Conservation (phyloP, 1,284 basidiomycete genomes). For the Hypsizygus ulmarius region DNA sequence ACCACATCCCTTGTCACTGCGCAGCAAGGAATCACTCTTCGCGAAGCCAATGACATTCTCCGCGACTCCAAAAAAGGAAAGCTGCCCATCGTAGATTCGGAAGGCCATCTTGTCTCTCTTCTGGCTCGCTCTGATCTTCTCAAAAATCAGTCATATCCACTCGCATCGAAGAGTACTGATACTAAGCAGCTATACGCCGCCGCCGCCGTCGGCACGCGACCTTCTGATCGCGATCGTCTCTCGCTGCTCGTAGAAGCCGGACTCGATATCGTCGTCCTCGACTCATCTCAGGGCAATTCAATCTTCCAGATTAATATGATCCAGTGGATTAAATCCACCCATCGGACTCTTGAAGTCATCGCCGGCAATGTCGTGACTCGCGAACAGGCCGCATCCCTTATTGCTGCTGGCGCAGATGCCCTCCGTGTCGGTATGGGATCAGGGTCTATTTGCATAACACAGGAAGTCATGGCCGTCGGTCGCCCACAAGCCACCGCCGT, state of each 20-base stretch:
- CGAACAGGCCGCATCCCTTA: slow-evolving; percentile 94
- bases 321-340: slow-evolving; percentile 87
- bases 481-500: slow-evolving; percentile 98
- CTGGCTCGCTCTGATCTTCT: slow-evolving; percentile 95
- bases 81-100: slow-evolving; percentile 82
- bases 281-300: slow-evolving; percentile 98
- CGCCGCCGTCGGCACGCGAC: slow-evolving; percentile 95
- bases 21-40: slow-evolving; percentile 81
- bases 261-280: slow-evolving; percentile 92
- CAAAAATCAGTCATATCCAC: slow-evolving; percentile 97
- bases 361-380: slow-evolving; percentile 98
- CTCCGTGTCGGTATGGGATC: slow-evolving; percentile 97
- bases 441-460: slow-evolving; percentile 98
- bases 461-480: slow-evolving; percentile 99
- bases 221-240: slow-evolving; percentile 85
- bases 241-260: slow-evolving; percentile 89
- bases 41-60: slow-evolving; percentile 92
- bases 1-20: slow-evolving; percentile 84
- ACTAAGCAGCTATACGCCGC: slow-evolving; percentile 97
- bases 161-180: slow-evolving; percentile 89
- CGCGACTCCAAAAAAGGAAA: slow-evolving; percentile 98
- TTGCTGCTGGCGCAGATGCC: slow-evolving; percentile 92
- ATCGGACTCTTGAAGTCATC: slow-evolving; percentile 86
- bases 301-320: slow-evolving; percentile 95
- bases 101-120: slow-evolving; percentile 80